Evolutionary conservation across 1,284 basidiomycete genomes (phyloP), one percentile per base, ranked within the genome.

Genomic region (Fomitopsis betulina): DNA sequence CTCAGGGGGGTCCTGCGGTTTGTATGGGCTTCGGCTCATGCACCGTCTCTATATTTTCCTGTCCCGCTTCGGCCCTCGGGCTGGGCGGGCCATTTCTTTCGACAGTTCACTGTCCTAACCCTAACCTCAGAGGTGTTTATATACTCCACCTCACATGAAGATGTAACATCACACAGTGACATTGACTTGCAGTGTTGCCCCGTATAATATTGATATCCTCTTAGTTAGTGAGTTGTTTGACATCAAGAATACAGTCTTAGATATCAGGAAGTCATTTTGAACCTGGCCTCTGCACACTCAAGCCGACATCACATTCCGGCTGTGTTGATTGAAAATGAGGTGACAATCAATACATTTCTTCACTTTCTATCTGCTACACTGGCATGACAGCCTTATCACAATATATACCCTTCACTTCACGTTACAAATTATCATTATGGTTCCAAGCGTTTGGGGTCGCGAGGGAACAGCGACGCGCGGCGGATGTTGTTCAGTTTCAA

Each of bases 401-500:
- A 19, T 19, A 23, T 9, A 43, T 45, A 19, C 8, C 17, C 38
- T 50, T 17, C n/a, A 27, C 21, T 84, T 38, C 75, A 73, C 43
- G 6, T 42, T 21, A n/a, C 27, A 15, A 3, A n/a, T 32, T 51
- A 90, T 53, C 9, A 19, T 38, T 32, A 91, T 53, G 89, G 89
- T 65, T 90, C 88, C 60, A 91, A 75, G 59, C 89, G 80, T 74
- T 89, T 91, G 60, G 94, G 94, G 77, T 96, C 94, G 70, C 94
- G 86, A 27, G 97, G 97, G 88, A 99, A 99, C 71, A 98, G 75
- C 53, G 90, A 93, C 23, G 94, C 94, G 55, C 95, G 82, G 59
- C 96, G 85, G 69, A 99, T 97, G 80, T 99, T 98, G 78, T 91
- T 93, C 63, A 97, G 81, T 76, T 94, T 94, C 72, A 96, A 78